These are phyloP conservation scores for grape (Vitis vinifera) DNA, from an alignment of 164 flowering plant species.

Conservation along the genomic window DNA sequence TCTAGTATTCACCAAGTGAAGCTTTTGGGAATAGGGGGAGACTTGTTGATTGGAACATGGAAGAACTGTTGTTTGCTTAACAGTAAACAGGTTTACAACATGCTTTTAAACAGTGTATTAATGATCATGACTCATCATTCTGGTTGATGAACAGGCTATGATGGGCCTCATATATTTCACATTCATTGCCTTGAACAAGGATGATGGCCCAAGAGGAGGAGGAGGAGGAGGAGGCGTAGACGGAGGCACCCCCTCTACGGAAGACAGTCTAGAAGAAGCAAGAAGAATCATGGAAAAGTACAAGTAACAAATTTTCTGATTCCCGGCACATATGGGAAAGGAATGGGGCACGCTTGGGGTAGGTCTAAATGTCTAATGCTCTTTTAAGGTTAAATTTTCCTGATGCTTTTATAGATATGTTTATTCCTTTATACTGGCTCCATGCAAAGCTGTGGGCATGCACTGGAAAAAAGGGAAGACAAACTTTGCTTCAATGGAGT, in stretches of 20 bases:
- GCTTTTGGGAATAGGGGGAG: too few species aligned
- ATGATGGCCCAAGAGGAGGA: conserved; percentile 62
- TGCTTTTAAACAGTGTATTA: too few species aligned
- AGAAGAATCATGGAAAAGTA: conserved; percentile 96
- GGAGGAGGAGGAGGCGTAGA: conserved; percentile 37
- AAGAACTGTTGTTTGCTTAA: too few species aligned
- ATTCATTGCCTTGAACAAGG: conserved; percentile 83
- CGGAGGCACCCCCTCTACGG: conserved; percentile 35
- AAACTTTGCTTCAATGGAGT: not conserved
- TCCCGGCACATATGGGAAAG: not conserved
- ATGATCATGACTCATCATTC: not conserved
- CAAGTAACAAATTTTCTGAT: conserved; percentile 36
- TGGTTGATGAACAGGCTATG: conserved; percentile 51
- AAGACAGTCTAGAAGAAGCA: conserved; percentile 87
- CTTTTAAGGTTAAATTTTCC: too few species aligned
- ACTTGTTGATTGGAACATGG: too few species aligned
- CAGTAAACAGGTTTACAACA: too few species aligned
- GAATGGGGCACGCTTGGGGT: too few species aligned
- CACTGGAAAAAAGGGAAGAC: conserved; percentile 1
- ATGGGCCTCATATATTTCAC: conserved; percentile 84
- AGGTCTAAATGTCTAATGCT: too few species aligned
- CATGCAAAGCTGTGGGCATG: conserved; percentile 1
- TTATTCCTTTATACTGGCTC: not conserved
- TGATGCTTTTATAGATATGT: too few species aligned
- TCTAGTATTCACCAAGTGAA: too few species aligned